Evolutionary conservation across 352 stramenopile species (phyloP).

Genomic region (Aphanomyces cochlioides): DNA sequence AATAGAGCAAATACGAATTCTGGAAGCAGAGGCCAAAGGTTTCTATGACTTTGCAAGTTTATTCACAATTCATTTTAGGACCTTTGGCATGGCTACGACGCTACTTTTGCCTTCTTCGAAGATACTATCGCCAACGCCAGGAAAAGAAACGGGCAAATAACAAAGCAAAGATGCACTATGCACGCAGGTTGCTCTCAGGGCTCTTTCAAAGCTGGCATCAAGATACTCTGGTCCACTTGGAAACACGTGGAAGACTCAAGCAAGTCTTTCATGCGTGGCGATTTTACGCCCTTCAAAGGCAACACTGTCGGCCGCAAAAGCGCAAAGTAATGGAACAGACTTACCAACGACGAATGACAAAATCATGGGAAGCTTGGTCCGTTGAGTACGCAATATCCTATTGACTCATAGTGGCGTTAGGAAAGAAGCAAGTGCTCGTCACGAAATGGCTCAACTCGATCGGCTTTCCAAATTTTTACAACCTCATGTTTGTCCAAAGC

Average conservation of each 20-base stretch:
- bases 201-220: conserved; percentile 17
- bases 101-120: conserved; percentile 41
- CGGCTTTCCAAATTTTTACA: conserved; percentile 20
- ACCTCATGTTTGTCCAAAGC: conserved; percentile 10
- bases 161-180: conserved; percentile 3
- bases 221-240: conserved; percentile 16
- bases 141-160: neutral
- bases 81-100: conserved; percentile 48
- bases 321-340: conserved; percentile 9
- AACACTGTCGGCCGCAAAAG: conserved; percentile 24
- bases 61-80: neutral
- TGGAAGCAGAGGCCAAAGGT: conserved; percentile 55
- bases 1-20: conserved; percentile 63
- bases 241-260: conserved; percentile 20
- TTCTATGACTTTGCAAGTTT: neutral
- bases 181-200: neutral
- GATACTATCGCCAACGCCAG: neutral
- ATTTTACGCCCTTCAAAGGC: conserved; percentile 6
- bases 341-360: neutral
- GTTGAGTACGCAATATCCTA: too few species aligned
- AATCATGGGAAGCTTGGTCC: conserved; percentile 25
- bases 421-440: conserved; percentile 24
- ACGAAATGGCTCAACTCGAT: conserved; percentile 5
- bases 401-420: neutral
- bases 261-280: conserved; percentile 24